These are phyloP conservation scores for Alternaria sp. DNA, from an alignment of 2,329 filamentous ascomycete species.

Conservation along the genomic window DNA sequence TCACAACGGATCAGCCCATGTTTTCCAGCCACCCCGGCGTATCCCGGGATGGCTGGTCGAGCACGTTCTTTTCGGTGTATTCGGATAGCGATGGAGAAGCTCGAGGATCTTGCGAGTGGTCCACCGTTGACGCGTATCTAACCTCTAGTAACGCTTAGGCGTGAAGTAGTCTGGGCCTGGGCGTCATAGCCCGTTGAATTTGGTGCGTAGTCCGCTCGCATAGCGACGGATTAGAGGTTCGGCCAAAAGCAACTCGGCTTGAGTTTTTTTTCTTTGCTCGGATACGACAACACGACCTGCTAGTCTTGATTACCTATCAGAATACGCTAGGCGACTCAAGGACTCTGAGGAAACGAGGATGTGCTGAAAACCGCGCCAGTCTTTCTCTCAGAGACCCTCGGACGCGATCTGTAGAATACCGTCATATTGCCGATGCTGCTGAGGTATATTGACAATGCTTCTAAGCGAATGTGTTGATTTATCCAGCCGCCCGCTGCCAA, in stretches of 20 bases:
- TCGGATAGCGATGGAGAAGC: constrained; percentile 23
- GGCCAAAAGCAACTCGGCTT: constrained; percentile 21
- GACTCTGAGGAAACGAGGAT: constrained; percentile 6
- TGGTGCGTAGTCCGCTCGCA: constrained; percentile 24
- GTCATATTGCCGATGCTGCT: constrained; percentile 15
- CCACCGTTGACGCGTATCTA: constrained; percentile 29
- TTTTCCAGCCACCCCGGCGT: constrained; percentile 22
- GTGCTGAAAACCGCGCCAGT: constrained; percentile 2
- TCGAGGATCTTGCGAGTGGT: constrained; percentile 19
- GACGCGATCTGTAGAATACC: constrained; percentile 5
- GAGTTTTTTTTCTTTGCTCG: constrained; percentile 12
- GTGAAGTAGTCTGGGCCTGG: constrained; percentile 12
- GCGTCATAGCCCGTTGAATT: constrained; percentile 26
- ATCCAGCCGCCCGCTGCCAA: constrained; percentile 33
- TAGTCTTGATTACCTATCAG: constrained; percentile 3
- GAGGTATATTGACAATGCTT: constrained; percentile 19
- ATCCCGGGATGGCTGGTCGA: constrained; percentile 23
- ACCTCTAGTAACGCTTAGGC: constrained; percentile 13
- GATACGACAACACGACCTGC: constrained; percentile 9
- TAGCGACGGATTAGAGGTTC: constrained; percentile 8
- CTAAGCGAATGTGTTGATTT: constrained; percentile 21
- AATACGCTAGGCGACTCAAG: constrained; percentile 4
- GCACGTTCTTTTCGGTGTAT: constrained; percentile 26
- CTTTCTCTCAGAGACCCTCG: constrained; percentile 3
- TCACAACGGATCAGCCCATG: constrained; percentile 25